Evolutionary conservation across 225 moss, liverwort and hornwort genomes (phyloP), one percentile per base, ranked within the genome.

Genomic region (Ulota crispa): DNA sequence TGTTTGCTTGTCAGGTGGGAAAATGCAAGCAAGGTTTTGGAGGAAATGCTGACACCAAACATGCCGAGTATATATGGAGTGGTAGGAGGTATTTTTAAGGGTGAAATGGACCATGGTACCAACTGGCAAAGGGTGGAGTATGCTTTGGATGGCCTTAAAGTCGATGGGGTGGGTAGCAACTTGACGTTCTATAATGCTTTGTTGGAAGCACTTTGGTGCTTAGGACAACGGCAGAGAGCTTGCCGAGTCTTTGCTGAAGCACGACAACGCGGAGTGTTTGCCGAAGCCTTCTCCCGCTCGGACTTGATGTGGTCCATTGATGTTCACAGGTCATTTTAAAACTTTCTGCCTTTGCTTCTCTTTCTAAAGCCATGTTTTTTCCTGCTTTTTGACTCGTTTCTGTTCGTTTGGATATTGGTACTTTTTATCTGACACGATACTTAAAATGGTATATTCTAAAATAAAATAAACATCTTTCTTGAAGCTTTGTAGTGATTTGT

Each of bases 111-210:
- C 73, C 79, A 84, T 69, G 89, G 87, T 43, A 90, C 96, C 12
- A 93, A 94, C 59, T 99, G 99, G 99, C 91, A 99, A 77, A 81
- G 94, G 73, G 99, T 99, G 56, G 93, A 93, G 81, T 94, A 92
- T 64, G 88, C 90, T n/a, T 87, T 99, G 64, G 99, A 99, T 78
- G 89, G 89, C 77, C 88, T 99, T 8, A 99, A 96, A 89, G 89
- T 94, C 11, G 93, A 94, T 75, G 98, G 98, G 37, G 93, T 99
- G 23, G 93, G 96, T 50, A 96, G 91, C 52, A 99, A 99, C 83
- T 71, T 92, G 70, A 92, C 79, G 61, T 96, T 99, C 79, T 99
- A 93, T 69, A 99, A 93, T 78, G 92, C 92, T 31, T 86, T 96
- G 37, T 72, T 99, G 76, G 99, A 99, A 89, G 92, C 93, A 4